Percentiles rank a stretch among this genome's conserved stretches.
phyloP scores from a whole-genome alignment of 2,329 filamentous ascomycete genomes.

The Fusarium siculi region DNA sequence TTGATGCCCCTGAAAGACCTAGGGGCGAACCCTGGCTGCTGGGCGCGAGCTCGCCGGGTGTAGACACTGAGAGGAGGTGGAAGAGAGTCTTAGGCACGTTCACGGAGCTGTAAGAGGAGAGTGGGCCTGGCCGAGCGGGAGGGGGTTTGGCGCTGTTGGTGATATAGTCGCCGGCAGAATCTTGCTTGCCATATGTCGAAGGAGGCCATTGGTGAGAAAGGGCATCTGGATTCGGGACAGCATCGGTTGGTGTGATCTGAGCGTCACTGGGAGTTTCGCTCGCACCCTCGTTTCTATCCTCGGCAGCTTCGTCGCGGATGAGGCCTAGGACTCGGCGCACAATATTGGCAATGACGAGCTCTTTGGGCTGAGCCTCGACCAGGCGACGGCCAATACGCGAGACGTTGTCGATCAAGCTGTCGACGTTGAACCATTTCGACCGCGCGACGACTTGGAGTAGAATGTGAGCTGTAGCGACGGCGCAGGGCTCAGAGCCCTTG shows the following conservation, averaged over 20 bases:
- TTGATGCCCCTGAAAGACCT: constrained; percentile 60
- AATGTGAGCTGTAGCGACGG: constrained; percentile 89
- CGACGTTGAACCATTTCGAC: constrained; percentile 80
- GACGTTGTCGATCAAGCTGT: constrained; percentile 82
- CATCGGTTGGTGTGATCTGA: constrained; percentile 53
- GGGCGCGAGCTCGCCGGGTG: constrained; percentile 56
- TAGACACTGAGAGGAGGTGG: constrained; percentile 81
- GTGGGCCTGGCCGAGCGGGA: constrained; percentile 66
- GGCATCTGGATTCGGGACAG: constrained; percentile 47
- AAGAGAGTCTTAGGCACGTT: constrained; percentile 82
- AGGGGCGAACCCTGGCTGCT: constrained; percentile 58
- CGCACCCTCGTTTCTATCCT: constrained; percentile 73
- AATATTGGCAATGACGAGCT: constrained; percentile 94
- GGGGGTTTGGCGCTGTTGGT: constrained; percentile 45
- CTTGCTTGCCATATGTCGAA: constrained; percentile 50
- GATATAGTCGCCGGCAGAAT: constrained; percentile 46
- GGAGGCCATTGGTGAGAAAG: constrained; percentile 44
- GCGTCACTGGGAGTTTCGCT: constrained; percentile 69
- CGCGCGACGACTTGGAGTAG: constrained; percentile 87
- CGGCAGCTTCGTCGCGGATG: constrained; percentile 89
- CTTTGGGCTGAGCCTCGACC: constrained; percentile 84
- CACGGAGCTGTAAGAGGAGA: constrained; percentile 72
- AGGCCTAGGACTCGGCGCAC: constrained; percentile 89
- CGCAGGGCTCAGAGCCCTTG: constrained; percentile 85
- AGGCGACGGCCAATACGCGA: constrained; percentile 81